Evolutionary conservation across 2,329 filamentous ascomycete species (phyloP).

Genomic region (Colletotrichum sp.): DNA sequence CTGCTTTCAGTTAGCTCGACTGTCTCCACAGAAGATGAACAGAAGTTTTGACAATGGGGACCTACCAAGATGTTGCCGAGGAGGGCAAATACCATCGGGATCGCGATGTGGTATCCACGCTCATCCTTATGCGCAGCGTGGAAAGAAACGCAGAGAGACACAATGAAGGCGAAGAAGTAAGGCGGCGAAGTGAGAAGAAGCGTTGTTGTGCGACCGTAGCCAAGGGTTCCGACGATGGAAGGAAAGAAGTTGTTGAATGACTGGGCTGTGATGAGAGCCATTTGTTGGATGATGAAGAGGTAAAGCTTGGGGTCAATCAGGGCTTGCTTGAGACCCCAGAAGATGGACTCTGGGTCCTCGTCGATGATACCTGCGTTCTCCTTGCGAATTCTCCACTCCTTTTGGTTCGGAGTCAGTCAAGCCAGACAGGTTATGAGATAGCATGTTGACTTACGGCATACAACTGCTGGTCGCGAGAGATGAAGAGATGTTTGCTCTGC

Average conservation of each 20-base stretch:
- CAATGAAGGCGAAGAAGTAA: constrained; percentile 59
- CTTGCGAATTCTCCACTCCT: constrained; percentile 14
- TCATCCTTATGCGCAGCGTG: constrained; percentile 67
- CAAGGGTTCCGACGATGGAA: constrained; percentile 62
- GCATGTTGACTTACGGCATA: background rate
- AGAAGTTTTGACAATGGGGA: accelerated
- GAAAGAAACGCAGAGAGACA: constrained; percentile 63
- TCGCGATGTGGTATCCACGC: constrained; percentile 63
- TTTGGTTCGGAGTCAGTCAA: background rate
- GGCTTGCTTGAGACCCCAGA: constrained; percentile 3
- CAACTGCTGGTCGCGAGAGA: background rate
- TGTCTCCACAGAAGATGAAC: accelerated
- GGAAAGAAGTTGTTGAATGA: constrained; percentile 41
- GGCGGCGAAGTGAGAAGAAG: constrained; percentile 63
- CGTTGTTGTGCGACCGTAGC: constrained; percentile 55
- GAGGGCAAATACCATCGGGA: constrained; percentile 53
- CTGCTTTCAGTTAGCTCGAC: background rate
- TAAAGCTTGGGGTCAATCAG: background rate
- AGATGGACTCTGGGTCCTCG: constrained; percentile 7
- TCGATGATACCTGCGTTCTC: constrained; percentile 2
- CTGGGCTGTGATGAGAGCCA: constrained; percentile 30
- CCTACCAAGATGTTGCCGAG: background rate
- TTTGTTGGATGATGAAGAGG: constrained; percentile 26
- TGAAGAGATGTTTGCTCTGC: constrained; percentile 6
- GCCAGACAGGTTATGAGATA: no score